Evolutionary conservation across 805 yeast species (phyloP).

Genomic region (Saturnispora serradocipensis): DNA sequence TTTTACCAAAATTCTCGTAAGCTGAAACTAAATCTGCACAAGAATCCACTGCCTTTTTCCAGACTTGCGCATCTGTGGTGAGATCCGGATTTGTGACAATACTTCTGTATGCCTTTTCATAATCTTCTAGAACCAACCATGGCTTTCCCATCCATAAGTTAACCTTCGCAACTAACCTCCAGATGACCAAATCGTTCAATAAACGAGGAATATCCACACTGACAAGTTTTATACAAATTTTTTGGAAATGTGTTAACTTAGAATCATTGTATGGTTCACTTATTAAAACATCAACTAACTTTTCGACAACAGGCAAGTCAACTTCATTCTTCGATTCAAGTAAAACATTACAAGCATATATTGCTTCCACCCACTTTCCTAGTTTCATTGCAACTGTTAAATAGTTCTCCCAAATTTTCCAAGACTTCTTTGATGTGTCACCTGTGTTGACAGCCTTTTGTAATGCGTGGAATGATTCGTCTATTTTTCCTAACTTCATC

Average conservation of each 20-base stretch:
- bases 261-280: constrained; percentile 36
- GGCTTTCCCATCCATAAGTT: constrained; percentile 82
- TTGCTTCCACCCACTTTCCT: constrained; percentile 82
- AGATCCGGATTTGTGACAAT: constrained; percentile 55
- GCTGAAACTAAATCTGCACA: constrained; percentile 77
- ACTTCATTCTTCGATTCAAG: constrained; percentile 51
- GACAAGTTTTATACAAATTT: constrained; percentile 60
- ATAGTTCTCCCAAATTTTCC: constrained; percentile 90
- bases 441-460: constrained; percentile 67
- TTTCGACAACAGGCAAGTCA: constrained; percentile 69
- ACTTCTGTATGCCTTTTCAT: constrained; percentile 81
- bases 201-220: constrained; percentile 59
- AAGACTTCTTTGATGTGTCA: constrained; percentile 56
- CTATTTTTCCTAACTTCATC: constrained; percentile 49
- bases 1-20: constrained; percentile 79
- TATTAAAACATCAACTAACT: constrained; percentile 56
- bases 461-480: constrained; percentile 80
- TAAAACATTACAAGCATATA: constrained; percentile 61
- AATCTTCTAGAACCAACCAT: constrained; percentile 78
- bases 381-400: constrained; percentile 72
- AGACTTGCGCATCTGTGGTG: constrained; percentile 47
- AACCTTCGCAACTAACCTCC: constrained; percentile 80
- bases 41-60: constrained; percentile 74
- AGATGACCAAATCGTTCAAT: constrained; percentile 56
- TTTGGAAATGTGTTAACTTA: constrained; percentile 53